These are phyloP conservation scores for Aquilaria malaccensis DNA, from an alignment of 345 rosid species.

Conservation along the genomic window DNA sequence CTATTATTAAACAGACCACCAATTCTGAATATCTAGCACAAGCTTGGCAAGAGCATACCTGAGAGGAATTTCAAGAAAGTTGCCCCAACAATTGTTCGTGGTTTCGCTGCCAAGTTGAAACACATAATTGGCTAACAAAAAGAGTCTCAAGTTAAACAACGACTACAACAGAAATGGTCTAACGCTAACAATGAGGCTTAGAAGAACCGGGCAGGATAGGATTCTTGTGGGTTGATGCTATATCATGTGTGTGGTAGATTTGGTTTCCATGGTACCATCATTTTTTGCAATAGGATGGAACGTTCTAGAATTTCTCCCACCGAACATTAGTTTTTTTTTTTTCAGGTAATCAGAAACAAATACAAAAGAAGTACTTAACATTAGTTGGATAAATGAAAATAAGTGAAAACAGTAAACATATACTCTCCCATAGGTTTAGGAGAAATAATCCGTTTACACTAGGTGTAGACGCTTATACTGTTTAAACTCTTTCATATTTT, in stretches of 20 bases:
- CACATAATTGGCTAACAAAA: background rate
- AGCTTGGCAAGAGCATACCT: conserved; percentile 29
- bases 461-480: too few relatives aligned
- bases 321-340: too few relatives aligned
- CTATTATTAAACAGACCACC: too few relatives aligned
- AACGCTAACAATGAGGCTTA: background rate
- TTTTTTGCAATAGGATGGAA: background rate
- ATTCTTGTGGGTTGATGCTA: background rate
- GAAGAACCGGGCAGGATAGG: too few relatives aligned
- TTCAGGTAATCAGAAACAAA: too few relatives aligned
- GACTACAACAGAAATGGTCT: background rate
- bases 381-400: too few relatives aligned
- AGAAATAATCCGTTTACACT: background rate
- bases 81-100: conserved; percentile 66
- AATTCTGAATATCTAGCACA: background rate
- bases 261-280: too few relatives aligned
- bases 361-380: too few relatives aligned
- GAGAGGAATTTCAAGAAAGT: conserved; percentile 76
- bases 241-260: too few relatives aligned
- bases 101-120: conserved; percentile 51
- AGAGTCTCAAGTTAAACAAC: too few relatives aligned
- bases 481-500: too few relatives aligned
- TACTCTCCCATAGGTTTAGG: background rate
- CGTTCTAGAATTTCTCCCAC: background rate
- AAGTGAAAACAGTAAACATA: too few relatives aligned